Evolutionary conservation across 257 asterid genomes (phyloP).

Genomic region (Echium plantagineum): DNA sequence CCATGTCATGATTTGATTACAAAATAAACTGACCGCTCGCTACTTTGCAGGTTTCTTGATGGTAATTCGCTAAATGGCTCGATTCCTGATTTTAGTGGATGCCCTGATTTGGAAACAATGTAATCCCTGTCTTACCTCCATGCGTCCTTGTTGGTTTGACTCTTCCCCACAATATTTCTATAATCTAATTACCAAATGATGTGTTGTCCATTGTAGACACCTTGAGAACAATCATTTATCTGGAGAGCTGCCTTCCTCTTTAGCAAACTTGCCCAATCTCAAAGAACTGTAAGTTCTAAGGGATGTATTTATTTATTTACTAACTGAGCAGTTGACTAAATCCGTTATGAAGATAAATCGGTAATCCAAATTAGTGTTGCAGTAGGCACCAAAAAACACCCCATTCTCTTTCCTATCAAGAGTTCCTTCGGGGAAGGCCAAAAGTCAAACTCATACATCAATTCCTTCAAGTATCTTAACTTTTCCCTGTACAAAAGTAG

Average conservation of each 20-base stretch:
- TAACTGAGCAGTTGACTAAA: neutral
- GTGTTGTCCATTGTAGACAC: conserved; percentile 46
- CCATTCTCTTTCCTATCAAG: too few species aligned
- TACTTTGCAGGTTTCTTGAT: conserved; percentile 81
- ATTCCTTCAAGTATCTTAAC: too few species aligned
- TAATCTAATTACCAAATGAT: conserved; percentile 2
- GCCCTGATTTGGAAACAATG: conserved; percentile 70
- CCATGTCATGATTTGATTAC: neutral
- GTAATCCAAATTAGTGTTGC: too few species aligned
- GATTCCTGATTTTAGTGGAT: conserved; percentile 87
- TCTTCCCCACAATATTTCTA: neutral
- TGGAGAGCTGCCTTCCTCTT: conserved; percentile 65
- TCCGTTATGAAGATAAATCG: too few species aligned
- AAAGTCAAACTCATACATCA: too few species aligned
- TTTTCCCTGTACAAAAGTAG: too few species aligned
- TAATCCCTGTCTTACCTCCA: conserved; percentile 11
- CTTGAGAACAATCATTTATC: conserved; percentile 68
- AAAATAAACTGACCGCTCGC: neutral
- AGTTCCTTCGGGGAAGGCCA: too few species aligned
- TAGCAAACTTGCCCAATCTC: conserved; percentile 51
- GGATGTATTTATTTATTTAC: neutral
- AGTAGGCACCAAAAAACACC: too few species aligned
- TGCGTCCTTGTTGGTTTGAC: conserved; percentile 8
- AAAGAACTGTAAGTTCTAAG: conserved; percentile 72
- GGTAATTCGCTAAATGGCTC: conserved; percentile 70